phyloP scores from a whole-genome alignment of 1,284 basidiomycete genomes.

The Irpex rosettiformis region DNA sequence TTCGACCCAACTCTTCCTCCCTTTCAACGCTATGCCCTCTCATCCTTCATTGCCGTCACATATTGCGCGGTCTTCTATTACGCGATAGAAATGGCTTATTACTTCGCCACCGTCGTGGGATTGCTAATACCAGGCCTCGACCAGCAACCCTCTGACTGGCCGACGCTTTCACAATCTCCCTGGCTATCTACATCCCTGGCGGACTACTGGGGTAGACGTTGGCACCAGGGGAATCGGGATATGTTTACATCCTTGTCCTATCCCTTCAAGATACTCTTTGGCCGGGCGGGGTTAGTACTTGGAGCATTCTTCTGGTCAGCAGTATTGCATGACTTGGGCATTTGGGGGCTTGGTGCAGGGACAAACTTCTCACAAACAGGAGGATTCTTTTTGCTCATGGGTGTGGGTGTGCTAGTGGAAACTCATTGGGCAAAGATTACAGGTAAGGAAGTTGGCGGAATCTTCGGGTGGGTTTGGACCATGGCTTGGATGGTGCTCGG shows the following conservation, averaged over 20 bases:
- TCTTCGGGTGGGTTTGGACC: constrained; percentile 47
- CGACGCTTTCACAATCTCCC: constrained; percentile 38
- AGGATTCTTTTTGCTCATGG: constrained; percentile 57
- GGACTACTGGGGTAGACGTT: constrained; percentile 42
- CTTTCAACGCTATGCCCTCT: constrained; percentile 39
- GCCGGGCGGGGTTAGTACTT: constrained; percentile 22
- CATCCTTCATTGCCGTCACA: constrained; percentile 37
- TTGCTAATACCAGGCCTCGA: constrained; percentile 30
- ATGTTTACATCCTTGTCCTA: constrained; percentile 34
- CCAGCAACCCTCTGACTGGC: constrained; percentile 37
- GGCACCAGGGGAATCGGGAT: constrained; percentile 42
- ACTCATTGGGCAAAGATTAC: constrained; percentile 37
- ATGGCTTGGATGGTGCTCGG: constrained; percentile 41
- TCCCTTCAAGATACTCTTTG: constrained; percentile 15
- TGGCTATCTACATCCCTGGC: constrained; percentile 37
- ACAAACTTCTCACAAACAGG: constrained; percentile 40
- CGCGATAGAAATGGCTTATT: constrained; percentile 41
- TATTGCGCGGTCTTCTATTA: constrained; percentile 39
- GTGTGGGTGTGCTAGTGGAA: constrained; percentile 49
- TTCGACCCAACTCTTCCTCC: constrained; percentile 43
- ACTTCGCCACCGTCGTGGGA: constrained; percentile 39
- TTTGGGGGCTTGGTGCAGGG: constrained; percentile 57
- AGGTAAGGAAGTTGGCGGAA: constrained; percentile 35
- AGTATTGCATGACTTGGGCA: constrained; percentile 49
- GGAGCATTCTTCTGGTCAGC: constrained; percentile 58